Evolutionary conservation across 495 filamentous ascomycete species (phyloP).

Genomic region (Tuber umbilicatum): DNA sequence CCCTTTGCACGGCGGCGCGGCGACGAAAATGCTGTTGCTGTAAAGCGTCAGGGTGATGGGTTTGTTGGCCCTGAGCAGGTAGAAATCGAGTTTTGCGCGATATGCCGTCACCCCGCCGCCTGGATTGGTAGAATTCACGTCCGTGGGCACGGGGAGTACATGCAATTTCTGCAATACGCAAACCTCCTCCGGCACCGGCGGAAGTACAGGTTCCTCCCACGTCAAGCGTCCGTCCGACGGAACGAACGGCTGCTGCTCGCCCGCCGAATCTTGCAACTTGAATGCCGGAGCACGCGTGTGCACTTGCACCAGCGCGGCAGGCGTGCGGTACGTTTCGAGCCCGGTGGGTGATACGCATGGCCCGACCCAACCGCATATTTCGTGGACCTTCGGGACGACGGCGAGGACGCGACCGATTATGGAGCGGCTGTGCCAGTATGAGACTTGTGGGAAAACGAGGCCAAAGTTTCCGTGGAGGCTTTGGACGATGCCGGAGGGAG

Average conservation of each 20-base stretch:
- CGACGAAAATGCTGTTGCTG: neutral
- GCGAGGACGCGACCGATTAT: neutral
- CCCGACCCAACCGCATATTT: neutral
- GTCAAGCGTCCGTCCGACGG: neutral
- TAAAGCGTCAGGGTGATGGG: neutral
- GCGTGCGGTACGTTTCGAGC: neutral
- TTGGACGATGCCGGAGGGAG: neutral
- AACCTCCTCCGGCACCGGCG: neutral
- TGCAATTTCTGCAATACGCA: neutral
- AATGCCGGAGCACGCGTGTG: neutral
- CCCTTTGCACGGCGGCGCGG: neutral
- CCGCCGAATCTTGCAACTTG: neutral
- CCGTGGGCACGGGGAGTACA: neutral
- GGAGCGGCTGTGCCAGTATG: neutral
- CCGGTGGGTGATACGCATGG: neutral
- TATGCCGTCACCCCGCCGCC: neutral
- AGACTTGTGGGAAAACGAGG: neutral
- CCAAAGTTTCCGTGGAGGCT: neutral
- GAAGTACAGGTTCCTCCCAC: neutral
- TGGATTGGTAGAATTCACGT: neutral
- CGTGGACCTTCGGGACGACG: neutral
- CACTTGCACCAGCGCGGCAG: neutral
- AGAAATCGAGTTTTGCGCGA: neutral
- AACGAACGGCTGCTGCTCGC: neutral
- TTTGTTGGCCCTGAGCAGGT: neutral